These are phyloP conservation scores for Coniella vitis DNA, from an alignment of 2,329 filamentous ascomycete species.

Conservation along the genomic window DNA sequence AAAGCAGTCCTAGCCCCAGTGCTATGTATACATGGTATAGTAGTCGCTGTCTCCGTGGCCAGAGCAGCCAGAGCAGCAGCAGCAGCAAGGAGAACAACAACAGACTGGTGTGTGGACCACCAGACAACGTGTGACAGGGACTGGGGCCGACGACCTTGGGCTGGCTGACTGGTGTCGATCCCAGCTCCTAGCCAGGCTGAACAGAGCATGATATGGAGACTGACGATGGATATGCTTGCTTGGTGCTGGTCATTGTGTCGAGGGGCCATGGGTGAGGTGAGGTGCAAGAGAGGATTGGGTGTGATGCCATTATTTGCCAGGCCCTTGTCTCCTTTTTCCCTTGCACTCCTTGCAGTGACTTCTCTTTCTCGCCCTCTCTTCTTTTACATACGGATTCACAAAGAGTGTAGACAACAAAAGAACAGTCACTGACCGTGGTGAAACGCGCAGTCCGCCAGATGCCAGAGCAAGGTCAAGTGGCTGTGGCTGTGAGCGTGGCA, in stretches of 20 bases:
- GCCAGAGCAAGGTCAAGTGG: not conserved
- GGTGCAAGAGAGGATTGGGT: too few relatives aligned
- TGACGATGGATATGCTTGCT: too few relatives aligned
- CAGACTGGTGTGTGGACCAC: conserved; percentile 1
- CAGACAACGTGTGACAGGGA: conserved; percentile 6
- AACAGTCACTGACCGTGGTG: conserved; percentile 1
- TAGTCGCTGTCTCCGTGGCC: too few relatives aligned
- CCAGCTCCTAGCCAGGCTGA: too few relatives aligned
- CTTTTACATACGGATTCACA: not conserved
- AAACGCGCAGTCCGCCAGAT: not conserved
- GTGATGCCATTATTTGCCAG: not conserved
- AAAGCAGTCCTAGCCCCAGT: too few relatives aligned
- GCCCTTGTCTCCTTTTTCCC: not conserved
- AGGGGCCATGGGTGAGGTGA: too few relatives aligned
- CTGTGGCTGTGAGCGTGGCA: not conserved
- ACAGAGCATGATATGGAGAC: too few relatives aligned
- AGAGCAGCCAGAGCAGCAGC: not conserved
- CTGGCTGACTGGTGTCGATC: too few relatives aligned
- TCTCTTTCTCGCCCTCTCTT: not conserved
- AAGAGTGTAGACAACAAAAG: not conserved
- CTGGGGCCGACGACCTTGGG: not conserved
- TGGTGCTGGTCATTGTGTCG: too few relatives aligned
- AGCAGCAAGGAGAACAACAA: not conserved
- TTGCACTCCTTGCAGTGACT: not conserved
- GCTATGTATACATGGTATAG: too few relatives aligned